Evolutionary conservation across 1,284 basidiomycete genomes (phyloP).

Genomic region (Cutaneotrichosporon sp.): DNA sequence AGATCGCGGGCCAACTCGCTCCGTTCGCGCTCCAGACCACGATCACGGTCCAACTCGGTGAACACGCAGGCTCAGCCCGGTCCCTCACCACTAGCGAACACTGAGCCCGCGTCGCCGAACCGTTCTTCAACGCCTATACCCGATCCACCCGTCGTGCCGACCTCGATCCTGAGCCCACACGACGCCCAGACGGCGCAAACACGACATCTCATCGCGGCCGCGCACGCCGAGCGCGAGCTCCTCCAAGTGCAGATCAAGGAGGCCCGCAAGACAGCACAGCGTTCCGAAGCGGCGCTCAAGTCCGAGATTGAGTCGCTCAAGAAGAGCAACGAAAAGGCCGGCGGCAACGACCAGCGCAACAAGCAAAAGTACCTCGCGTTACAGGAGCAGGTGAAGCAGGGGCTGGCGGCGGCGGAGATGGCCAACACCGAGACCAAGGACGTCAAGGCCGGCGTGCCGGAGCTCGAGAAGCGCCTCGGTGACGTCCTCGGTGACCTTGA

Average conservation of each 20-base stretch:
- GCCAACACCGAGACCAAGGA: conserved; percentile 43
- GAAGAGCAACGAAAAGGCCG: conserved; percentile 52
- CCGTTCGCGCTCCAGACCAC: conserved; percentile 45
- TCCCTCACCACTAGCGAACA: conserved; percentile 20
- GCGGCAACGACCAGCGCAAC: conserved; percentile 47
- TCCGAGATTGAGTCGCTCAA: conserved; percentile 52
- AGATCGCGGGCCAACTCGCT: conserved; percentile 52
- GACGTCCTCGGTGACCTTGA: conserved; percentile 35
- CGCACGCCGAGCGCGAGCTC: conserved; percentile 48
- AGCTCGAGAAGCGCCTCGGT: conserved; percentile 36
- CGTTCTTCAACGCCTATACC: conserved; percentile 14
- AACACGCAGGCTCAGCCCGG: conserved; percentile 28
- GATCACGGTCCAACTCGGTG: conserved; percentile 51
- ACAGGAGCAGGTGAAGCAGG: conserved; percentile 55
- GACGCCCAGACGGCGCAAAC: conserved; percentile 49
- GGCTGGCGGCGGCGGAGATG: conserved; percentile 46
- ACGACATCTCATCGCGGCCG: conserved; percentile 44
- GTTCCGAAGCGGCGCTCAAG: conserved; percentile 50
- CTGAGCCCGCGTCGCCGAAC: conserved; percentile 17
- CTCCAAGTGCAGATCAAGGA: conserved; percentile 51
- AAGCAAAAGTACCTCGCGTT: conserved; percentile 53
- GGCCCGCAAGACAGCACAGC: conserved; percentile 49
- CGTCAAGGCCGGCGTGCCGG: conserved; percentile 39
- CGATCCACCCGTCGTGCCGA: conserved; percentile 29
- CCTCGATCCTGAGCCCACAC: conserved; percentile 41